Percentiles rank a stretch among this genome's conserved stretches.
phyloP scores from a whole-genome alignment of 2,329 filamentous ascomycete species.

The Botrytis byssoidea region DNA sequence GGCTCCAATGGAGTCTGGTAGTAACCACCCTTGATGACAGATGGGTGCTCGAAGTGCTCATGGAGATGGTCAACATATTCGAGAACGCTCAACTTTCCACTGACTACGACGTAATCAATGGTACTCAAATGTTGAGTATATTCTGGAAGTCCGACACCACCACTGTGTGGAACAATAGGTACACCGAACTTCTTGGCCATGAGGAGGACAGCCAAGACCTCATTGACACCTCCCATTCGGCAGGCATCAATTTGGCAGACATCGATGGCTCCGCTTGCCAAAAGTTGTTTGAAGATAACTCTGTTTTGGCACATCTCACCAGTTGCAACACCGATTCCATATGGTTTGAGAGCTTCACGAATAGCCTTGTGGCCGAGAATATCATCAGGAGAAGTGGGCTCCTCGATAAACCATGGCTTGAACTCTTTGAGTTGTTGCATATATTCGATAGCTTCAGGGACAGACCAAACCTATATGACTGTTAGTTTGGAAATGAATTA shows the following conservation, averaged over 20 bases:
- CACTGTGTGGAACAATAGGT: constrained; percentile 84
- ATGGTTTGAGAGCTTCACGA: constrained; percentile 71
- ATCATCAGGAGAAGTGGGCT: constrained; percentile 88
- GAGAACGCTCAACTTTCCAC: constrained; percentile 74
- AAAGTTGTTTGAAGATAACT: constrained; percentile 89
- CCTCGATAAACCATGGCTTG: constrained; percentile 92
- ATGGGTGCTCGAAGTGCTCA: constrained; percentile 86
- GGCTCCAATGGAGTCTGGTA: constrained; percentile 81
- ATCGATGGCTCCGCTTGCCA: constrained; percentile 77
- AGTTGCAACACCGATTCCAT: constrained; percentile 80
- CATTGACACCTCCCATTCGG: constrained; percentile 85
- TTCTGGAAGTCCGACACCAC: constrained; percentile 86
- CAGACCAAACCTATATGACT: constrained; percentile 66
- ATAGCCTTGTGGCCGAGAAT: constrained; percentile 85
- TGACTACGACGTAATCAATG: constrained; percentile 88
- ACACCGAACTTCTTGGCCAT: constrained; percentile 72
- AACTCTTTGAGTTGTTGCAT: constrained; percentile 81
- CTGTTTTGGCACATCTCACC: constrained; percentile 97
- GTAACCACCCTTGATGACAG: constrained; percentile 77
- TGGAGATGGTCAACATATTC: constrained; percentile 94
- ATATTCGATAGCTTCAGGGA: constrained; percentile 83
- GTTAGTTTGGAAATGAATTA: not conserved
- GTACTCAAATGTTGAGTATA: constrained; percentile 92
- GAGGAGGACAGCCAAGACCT: constrained; percentile 84
- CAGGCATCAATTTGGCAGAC: constrained; percentile 90